Percentiles rank a stretch among this genome's conserved stretches.
These are phyloP conservation scores for Heliocybe sulcata DNA, from an alignment of 1,284 basidiomycete species.

Conservation along the genomic window DNA sequence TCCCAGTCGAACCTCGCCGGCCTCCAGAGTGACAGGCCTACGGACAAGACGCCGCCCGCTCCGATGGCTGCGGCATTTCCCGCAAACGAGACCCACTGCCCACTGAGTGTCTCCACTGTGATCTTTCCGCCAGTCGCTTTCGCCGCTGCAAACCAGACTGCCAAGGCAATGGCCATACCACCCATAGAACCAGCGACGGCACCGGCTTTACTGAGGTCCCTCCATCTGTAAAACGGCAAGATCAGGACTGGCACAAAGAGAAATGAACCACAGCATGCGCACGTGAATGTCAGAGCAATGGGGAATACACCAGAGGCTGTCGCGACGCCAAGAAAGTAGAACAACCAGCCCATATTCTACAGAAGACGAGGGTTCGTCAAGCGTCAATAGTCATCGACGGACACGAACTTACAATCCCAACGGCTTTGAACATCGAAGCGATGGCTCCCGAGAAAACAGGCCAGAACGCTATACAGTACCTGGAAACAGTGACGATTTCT, in stretches of 20 bases:
- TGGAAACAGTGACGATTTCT: slow-evolving; percentile 21
- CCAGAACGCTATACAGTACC: slow-evolving; percentile 29
- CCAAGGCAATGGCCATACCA: slow-evolving; percentile 34
- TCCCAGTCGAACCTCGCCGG: slow-evolving; percentile 36
- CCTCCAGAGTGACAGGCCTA: slow-evolving; percentile 26
- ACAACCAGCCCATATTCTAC: slow-evolving; percentile 15
- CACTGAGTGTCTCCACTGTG: slow-evolving; percentile 26
- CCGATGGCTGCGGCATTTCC: slow-evolving; percentile 40
- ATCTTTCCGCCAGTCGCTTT: slow-evolving; percentile 29
- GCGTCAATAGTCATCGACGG: slow-evolving; percentile 24
- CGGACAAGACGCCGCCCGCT: slow-evolving; percentile 35
- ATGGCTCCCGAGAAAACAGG: slow-evolving; percentile 36
- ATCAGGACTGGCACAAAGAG: neutral
- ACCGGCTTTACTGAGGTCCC: slow-evolving; percentile 12
- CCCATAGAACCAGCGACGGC: slow-evolving; percentile 35
- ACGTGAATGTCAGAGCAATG: slow-evolving; percentile 16
- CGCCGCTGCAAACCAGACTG: slow-evolving; percentile 40
- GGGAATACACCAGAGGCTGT: slow-evolving; percentile 26
- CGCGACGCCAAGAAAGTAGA: slow-evolving; percentile 23
- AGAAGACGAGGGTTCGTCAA: neutral
- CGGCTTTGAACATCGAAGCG: slow-evolving; percentile 39
- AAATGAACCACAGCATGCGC: neutral
- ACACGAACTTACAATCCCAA: slow-evolving; percentile 26
- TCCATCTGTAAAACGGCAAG: slow-evolving; percentile 8
- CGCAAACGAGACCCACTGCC: slow-evolving; percentile 28